Conservation (phyloP, 495 filamentous ascomycete species). For the Hypoxylon rickii region DNA sequence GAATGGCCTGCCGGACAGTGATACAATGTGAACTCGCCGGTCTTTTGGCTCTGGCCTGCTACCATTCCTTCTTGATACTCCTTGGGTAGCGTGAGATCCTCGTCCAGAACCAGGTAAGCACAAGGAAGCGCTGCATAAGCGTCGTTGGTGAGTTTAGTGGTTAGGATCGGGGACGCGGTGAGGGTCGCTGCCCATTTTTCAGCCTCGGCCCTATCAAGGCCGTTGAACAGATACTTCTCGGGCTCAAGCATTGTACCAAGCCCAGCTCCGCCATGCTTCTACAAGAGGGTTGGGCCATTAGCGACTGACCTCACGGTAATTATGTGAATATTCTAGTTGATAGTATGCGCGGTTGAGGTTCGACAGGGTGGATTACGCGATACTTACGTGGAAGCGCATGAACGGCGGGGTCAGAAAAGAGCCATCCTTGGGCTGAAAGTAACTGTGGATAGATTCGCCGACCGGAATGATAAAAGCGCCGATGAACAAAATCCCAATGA, state of each 20-base stretch:
- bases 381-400: slow-evolving; percentile 35
- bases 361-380: too few species aligned
- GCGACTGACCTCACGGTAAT: neutral
- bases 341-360: too few species aligned
- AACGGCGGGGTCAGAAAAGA: slow-evolving; percentile 26
- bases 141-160: slow-evolving; percentile 38
- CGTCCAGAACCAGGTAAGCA: slow-evolving; percentile 42
- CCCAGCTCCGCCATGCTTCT: slow-evolving; percentile 35
- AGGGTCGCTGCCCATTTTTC: slow-evolving; percentile 22
- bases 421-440: slow-evolving; percentile 39
- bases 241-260: slow-evolving; percentile 29
- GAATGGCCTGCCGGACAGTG: slow-evolving; percentile 35
- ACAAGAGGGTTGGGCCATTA: neutral
- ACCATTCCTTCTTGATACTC: slow-evolving; percentile 43
- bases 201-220: slow-evolving; percentile 26
- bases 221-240: slow-evolving; percentile 35
- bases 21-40: slow-evolving; percentile 34
- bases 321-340: too few species aligned
- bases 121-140: slow-evolving; percentile 41
- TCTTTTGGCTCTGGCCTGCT: slow-evolving; percentile 21
- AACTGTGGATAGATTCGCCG: slow-evolving; percentile 38
- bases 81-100: slow-evolving; percentile 30
- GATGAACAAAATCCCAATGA: slow-evolving; percentile 44
- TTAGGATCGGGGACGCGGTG: slow-evolving; percentile 31
- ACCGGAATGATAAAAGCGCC: slow-evolving; percentile 40